phyloP scores from a whole-genome alignment of 345 rosid species.

The Salix udensis region DNA sequence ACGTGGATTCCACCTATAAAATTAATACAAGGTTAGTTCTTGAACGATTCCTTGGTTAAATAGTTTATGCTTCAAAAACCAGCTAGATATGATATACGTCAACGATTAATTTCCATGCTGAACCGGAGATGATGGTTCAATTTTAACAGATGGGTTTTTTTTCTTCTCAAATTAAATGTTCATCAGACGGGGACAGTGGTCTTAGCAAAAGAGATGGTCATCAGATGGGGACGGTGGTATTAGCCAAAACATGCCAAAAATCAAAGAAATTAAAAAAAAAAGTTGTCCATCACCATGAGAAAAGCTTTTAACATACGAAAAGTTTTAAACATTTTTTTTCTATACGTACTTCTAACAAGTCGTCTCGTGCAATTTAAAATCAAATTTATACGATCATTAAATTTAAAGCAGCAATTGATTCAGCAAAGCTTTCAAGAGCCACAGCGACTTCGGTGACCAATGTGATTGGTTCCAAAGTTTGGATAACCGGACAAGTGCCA shows the following conservation, averaged over 20 bases:
- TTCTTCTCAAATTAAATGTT: background rate
- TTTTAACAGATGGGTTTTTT: background rate
- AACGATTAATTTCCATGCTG: background rate
- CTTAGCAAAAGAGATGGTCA: background rate
- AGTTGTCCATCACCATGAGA: background rate
- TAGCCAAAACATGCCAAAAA: background rate
- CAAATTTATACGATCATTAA: background rate
- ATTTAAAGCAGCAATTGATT: background rate
- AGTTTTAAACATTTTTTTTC: background rate
- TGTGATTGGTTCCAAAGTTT: background rate
- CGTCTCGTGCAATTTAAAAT: background rate
- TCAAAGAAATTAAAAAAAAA: background rate
- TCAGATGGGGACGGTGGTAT: too few species aligned
- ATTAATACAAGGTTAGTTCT: background rate
- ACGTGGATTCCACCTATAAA: constrained; percentile 1
- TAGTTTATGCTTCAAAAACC: background rate
- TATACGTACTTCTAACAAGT: background rate
- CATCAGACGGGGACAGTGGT: background rate
- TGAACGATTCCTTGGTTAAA: background rate
- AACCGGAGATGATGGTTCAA: background rate
- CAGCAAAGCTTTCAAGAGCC: too few species aligned
- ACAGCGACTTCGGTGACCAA: too few species aligned
- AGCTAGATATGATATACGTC: background rate
- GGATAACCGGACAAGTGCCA: background rate
- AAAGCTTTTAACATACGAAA: background rate